A percentile compares a stretch with the other conserved stretches of the same genome.
Conservation (phyloP, 495 filamentous ascomycete species). For the Penicillium desertorum region DNA sequence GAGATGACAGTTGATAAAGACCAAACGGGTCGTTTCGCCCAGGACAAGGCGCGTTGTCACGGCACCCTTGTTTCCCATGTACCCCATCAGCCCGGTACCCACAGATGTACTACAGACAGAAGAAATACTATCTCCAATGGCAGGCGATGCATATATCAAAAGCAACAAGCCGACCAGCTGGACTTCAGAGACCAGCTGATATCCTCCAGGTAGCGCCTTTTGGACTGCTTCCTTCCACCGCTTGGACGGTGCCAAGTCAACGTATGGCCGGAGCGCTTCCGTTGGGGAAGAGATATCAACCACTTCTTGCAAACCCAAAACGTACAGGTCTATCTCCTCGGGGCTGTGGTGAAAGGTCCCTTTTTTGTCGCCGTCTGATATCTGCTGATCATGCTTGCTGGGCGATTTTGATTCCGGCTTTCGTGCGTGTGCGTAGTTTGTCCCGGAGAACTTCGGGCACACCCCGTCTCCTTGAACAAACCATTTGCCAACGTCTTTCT, state of each 20-base stretch:
- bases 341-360: constrained; percentile 22
- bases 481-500: constrained; percentile 83
- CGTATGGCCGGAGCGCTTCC: constrained; percentile 66
- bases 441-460: constrained; percentile 55
- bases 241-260: constrained; percentile 64
- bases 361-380: constrained; percentile 8
- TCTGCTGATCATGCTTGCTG: constrained; percentile 3
- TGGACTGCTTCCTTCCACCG: constrained; percentile 77
- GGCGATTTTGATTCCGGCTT: constrained; percentile 15
- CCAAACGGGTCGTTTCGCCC: constrained; percentile 83
- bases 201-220: constrained; percentile 71
- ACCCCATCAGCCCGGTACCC: constrained; percentile 85
- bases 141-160: constrained; percentile 80
- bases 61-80: constrained; percentile 95
- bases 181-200: constrained; percentile 71
- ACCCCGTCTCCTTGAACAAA: constrained; percentile 75
- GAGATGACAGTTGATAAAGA: constrained; percentile 89
- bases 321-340: constrained; percentile 81
- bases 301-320: constrained; percentile 86
- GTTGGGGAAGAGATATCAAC: constrained; percentile 75
- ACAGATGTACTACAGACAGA: constrained; percentile 75
- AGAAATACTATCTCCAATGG: constrained; percentile 65
- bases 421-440: constrained; percentile 42
- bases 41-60: constrained; percentile 78
- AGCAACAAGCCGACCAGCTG: constrained; percentile 85